These are phyloP conservation scores for Russula virescens DNA, from an alignment of 768 basidiomycete genomes.

Conservation along the genomic window DNA sequence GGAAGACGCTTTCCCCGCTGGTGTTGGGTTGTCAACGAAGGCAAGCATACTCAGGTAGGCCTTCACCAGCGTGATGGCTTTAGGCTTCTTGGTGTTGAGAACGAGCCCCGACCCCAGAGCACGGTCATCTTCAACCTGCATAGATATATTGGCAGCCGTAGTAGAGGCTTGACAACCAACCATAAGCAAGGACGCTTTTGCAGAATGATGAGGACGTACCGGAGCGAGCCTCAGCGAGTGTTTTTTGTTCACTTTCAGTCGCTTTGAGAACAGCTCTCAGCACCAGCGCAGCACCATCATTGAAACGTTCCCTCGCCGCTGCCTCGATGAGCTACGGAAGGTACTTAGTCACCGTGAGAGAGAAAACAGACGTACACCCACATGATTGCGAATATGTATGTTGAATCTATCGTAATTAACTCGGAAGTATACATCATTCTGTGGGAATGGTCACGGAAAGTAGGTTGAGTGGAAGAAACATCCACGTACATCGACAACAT, in stretches of 20 bases:
- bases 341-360: slow-evolving; percentile 20
- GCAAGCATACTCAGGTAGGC: slow-evolving; percentile 80
- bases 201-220: slow-evolving; percentile 35
- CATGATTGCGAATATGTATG: slow-evolving; percentile 81
- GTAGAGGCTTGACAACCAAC: slow-evolving; percentile 46
- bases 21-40: slow-evolving; percentile 75
- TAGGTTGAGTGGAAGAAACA: neutral
- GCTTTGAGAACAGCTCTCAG: slow-evolving; percentile 65
- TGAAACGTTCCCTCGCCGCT: slow-evolving; percentile 76
- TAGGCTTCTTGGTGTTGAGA: slow-evolving; percentile 49
- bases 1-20: slow-evolving; percentile 58
- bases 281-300: slow-evolving; percentile 64
- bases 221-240: slow-evolving; percentile 56
- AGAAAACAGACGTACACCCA: slow-evolving; percentile 32
- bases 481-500: slow-evolving; percentile 54
- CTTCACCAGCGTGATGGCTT: slow-evolving; percentile 52
- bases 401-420: slow-evolving; percentile 89
- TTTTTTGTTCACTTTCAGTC: slow-evolving; percentile 58
- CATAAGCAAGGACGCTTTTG: neutral
- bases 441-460: slow-evolving; percentile 3
- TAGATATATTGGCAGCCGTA: slow-evolving; percentile 56
- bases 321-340: slow-evolving; percentile 61
- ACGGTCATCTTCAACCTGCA: slow-evolving; percentile 57
- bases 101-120: slow-evolving; percentile 60
- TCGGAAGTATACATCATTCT: slow-evolving; percentile 75